phyloP scores from a whole-genome alignment of 768 basidiomycete species.

The Hygrocybe punicea region DNA sequence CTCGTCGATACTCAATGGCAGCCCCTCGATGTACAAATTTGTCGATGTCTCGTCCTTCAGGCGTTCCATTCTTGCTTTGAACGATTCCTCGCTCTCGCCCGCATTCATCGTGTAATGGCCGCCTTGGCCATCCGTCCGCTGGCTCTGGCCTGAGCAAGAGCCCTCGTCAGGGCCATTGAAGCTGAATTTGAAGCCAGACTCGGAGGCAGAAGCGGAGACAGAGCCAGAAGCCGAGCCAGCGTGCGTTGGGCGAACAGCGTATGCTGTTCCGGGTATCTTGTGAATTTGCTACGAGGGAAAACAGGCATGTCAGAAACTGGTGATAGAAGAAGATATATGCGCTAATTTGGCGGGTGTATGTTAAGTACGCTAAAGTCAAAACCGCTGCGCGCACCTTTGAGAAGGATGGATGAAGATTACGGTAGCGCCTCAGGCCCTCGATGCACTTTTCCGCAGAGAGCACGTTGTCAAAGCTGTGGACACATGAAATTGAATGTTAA shows the following conservation, averaged over 20 bases:
- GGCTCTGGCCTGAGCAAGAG: background rate
- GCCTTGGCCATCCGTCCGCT: background rate
- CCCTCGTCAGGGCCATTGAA: background rate
- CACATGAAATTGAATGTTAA: background rate
- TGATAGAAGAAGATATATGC: background rate
- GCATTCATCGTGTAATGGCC: slow-evolving; percentile 6
- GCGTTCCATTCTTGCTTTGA: slow-evolving; percentile 79
- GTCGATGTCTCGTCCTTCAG: slow-evolving; percentile 64
- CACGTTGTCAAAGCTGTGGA: slow-evolving; percentile 57
- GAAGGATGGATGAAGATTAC: slow-evolving; percentile 82
- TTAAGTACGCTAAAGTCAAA: no score
- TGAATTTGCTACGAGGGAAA: slow-evolving; percentile 53
- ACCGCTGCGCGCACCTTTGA: slow-evolving; percentile 60
- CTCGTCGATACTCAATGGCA: slow-evolving; percentile 69
- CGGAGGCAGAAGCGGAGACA: slow-evolving; percentile 10
- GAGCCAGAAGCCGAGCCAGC: slow-evolving; percentile 5
- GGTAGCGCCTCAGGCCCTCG: slow-evolving; percentile 59
- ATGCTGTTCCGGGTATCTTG: slow-evolving; percentile 75
- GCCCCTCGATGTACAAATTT: slow-evolving; percentile 81
- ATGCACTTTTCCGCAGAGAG: slow-evolving; percentile 76
- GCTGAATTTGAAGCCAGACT: background rate
- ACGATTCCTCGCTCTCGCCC: slow-evolving; percentile 37
- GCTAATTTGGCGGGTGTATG: background rate
- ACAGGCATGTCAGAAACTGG: slow-evolving; percentile 5
- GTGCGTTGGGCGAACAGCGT: slow-evolving; percentile 32